phyloP scores from a whole-genome alignment of 2,329 filamentous ascomycete genomes.

The Penicillium frequentans region DNA sequence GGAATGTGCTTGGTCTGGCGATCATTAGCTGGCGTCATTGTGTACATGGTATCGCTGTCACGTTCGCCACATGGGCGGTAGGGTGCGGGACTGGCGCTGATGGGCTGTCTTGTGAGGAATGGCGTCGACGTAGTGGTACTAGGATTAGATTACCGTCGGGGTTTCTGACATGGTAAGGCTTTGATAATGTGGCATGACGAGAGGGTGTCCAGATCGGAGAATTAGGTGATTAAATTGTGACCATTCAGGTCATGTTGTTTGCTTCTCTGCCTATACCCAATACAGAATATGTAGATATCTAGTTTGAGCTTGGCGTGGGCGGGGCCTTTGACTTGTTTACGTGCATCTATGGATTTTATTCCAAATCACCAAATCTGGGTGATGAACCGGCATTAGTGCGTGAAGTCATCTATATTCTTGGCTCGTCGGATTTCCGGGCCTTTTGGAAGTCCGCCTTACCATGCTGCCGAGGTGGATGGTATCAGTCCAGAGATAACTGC shows the following conservation, averaged over 20 bases:
- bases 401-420: neutral
- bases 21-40: neutral
- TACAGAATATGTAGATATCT: neutral
- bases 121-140: neutral
- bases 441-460: neutral
- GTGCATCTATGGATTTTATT: neutral
- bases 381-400: neutral
- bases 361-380: neutral
- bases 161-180: neutral
- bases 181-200: neutral
- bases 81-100: neutral
- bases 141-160: neutral
- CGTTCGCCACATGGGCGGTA: slow-evolving; percentile 2
- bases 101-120: neutral
- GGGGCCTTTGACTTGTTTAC: neutral
- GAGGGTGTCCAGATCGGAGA: neutral
- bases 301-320: neutral
- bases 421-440: neutral
- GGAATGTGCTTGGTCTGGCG: neutral
- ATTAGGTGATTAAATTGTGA: neutral
- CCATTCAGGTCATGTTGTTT: neutral
- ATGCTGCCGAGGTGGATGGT: neutral
- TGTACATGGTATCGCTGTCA: neutral
- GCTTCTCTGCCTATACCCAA: neutral
- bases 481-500: neutral